These are phyloP conservation scores for Acacia concinna DNA, from an alignment of 331 rosid species.

Conservation along the genomic window DNA sequence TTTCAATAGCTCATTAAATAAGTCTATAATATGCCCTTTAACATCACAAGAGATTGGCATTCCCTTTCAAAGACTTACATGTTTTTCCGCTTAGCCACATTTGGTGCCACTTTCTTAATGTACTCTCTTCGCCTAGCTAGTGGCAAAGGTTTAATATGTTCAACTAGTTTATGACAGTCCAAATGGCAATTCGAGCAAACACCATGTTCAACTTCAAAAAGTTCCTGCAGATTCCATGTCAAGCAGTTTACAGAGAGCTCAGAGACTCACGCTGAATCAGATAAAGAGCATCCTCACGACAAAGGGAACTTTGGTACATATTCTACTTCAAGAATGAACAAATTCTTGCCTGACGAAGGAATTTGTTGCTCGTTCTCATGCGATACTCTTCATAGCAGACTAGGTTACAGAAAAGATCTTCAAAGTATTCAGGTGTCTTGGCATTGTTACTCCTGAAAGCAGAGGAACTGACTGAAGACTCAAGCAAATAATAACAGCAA, in stretches of 20 bases:
- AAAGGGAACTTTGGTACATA: conserved; percentile 13
- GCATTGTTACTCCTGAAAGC: conserved; percentile 76
- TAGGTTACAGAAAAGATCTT: conserved; percentile 93
- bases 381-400: conserved; percentile 87
- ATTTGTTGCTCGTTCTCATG: conserved; percentile 78
- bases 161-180: conserved; percentile 88
- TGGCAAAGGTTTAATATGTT: conserved; percentile 69
- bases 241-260: conserved; percentile 20
- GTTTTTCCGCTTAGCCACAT: conserved; percentile 57
- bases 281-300: conserved; percentile 17
- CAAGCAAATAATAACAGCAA: conserved; percentile 18
- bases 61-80: conserved; percentile 55
- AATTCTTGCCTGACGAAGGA: conserved; percentile 75
- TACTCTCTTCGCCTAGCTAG: conserved; percentile 59
- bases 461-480: conserved; percentile 29
- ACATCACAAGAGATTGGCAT: conserved; percentile 10
- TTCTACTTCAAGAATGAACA: conserved; percentile 20
- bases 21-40: conserved; percentile 20
- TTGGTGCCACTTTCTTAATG: conserved; percentile 80
- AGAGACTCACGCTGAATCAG: conserved; percentile 12
- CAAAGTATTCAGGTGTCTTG: conserved; percentile 79
- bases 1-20: conserved; percentile 11
- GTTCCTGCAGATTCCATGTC: conserved; percentile 62
- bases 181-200: conserved; percentile 78
- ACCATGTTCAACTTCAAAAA: conserved; percentile 85